A percentile compares a stretch with the other conserved stretches of the same genome.
Conservation (phyloP, 768 basidiomycete species). For the Naematelia aurantialba region DNA sequence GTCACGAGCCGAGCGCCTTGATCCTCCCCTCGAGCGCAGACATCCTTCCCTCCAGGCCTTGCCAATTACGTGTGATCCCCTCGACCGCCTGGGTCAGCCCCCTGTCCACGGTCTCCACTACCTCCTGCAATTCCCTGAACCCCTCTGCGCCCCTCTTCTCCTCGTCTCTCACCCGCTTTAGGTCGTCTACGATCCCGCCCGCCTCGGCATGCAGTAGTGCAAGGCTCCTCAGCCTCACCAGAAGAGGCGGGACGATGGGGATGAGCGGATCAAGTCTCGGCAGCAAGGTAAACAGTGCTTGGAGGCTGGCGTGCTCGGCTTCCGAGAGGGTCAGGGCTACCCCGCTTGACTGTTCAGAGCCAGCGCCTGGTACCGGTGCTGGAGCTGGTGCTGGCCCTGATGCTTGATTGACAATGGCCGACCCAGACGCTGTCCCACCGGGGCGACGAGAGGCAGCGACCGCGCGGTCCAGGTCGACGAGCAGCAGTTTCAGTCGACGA, state of each 20-base stretch:
- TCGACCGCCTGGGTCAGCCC: slow-evolving; percentile 74
- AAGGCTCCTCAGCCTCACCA: slow-evolving; percentile 80
- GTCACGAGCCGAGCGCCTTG: slow-evolving; percentile 13
- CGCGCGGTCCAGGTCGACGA: slow-evolving; percentile 87
- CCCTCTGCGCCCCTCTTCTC: slow-evolving; percentile 63
- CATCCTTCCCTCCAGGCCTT: slow-evolving; percentile 55
- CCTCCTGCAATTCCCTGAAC: slow-evolving; percentile 64
- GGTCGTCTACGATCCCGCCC: slow-evolving; percentile 66
- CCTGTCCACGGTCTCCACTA: slow-evolving; percentile 67
- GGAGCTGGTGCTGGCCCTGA: background rate
- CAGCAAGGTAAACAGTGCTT: slow-evolving; percentile 51
- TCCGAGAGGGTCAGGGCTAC: slow-evolving; percentile 40
- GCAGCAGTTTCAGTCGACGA: slow-evolving; percentile 81
- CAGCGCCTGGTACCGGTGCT: background rate
- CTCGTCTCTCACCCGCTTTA: slow-evolving; percentile 59
- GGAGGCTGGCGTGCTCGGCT: slow-evolving; percentile 46
- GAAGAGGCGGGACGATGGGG: slow-evolving; percentile 65
- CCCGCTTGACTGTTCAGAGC: background rate
- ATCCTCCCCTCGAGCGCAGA: slow-evolving; percentile 46
- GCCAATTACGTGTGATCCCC: slow-evolving; percentile 63
- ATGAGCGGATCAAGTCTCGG: slow-evolving; percentile 53
- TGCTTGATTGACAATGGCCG: background rate
- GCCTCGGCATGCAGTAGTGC: slow-evolving; percentile 77
- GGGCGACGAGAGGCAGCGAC: slow-evolving; percentile 55
- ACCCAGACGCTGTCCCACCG: slow-evolving; percentile 28